Percentiles rank a stretch among this genome's conserved stretches.
These are phyloP conservation scores for Lablab purpureus DNA, from an alignment of 306 rosid genomes.

Conservation along the genomic window DNA sequence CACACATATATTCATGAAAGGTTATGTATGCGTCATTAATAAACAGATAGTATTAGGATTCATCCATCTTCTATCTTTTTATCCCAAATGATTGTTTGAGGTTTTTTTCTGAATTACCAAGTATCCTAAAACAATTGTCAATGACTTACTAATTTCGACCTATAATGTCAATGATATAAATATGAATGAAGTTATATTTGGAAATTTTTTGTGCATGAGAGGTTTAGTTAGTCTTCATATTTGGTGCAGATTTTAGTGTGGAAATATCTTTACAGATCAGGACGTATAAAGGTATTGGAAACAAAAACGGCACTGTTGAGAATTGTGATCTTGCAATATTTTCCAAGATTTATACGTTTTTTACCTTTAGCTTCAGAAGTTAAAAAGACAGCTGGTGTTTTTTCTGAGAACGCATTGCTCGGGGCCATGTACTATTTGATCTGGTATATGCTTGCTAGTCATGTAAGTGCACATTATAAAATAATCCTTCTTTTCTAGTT, in stretches of 20 bases:
- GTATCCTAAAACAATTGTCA: too few species aligned
- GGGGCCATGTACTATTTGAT: slow-evolving; percentile 91
- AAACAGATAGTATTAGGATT: too few species aligned
- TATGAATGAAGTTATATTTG: neutral
- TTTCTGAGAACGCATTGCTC: slow-evolving; percentile 83
- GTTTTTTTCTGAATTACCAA: too few species aligned
- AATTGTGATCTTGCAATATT: slow-evolving; percentile 68
- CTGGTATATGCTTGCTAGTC: slow-evolving; percentile 86
- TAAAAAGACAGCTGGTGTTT: slow-evolving; percentile 86
- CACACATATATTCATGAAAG: neutral
- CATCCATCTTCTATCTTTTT: too few species aligned
- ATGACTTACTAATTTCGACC: too few species aligned
- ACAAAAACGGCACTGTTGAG: slow-evolving; percentile 74
- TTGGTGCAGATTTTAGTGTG: slow-evolving; percentile 70
- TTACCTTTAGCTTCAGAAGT: slow-evolving; percentile 82
- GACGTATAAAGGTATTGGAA: slow-evolving; percentile 62
- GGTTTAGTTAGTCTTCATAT: neutral
- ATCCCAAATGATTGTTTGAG: too few species aligned
- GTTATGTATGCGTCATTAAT: neutral
- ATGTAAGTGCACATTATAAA: slow-evolving; percentile 59
- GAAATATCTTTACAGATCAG: slow-evolving; percentile 57
- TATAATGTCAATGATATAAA: neutral
- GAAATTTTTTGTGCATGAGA: neutral
- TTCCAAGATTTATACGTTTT: slow-evolving; percentile 81
- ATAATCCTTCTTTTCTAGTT: slow-evolving; percentile 19